Base-by-base conservation (phyloP, 371 early-diverging fungal genomes). In the Mucor indicus region DNA sequence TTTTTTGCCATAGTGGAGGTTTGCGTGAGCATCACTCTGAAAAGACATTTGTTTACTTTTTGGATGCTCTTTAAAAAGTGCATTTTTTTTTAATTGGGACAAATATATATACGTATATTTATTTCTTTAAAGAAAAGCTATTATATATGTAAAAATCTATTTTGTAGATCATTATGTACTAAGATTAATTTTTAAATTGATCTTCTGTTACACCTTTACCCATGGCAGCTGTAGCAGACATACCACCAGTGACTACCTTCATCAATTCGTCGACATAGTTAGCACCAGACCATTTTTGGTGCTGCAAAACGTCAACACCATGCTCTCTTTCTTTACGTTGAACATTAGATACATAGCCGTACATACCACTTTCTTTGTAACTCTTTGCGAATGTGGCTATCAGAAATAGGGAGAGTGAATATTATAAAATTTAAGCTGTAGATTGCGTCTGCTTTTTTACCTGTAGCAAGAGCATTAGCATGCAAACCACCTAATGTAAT, bases 241-340 rank as follows among this genome's bases (percentile, higher is more conserved):
- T 89, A 73, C 97, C 98, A 54, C 96, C 96, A 15, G 87, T 84
- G 53, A 93, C 96, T 29, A 90, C 83, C 70, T 90, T 89, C 79
- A 97, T 93, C 41, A 95, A 67, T 53, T 87, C 83, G 69, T 98
- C 98, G 48, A 87, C 84, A 79, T 93, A 96, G 76, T 86, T 83
- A 36, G 98, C 97, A 53, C 98, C 98, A n/a, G 95, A 93, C 98
- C 98, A 98, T 68, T 90, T 95, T 69, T 98, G 97, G 67, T 98
- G 98, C 20, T 89, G 81, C 31, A 98, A 79, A 23, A 93, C 94
- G 75, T 98, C 98, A 35, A 98, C 96, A 40, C 84, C 84, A 66
- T 89, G 69, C 39, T 75, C 77, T 42, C 98, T 86, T 68, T 98
- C 98, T 77, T 93, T 82, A 48, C 98, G 87, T 72, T 98, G 98